phyloP scores from a whole-genome alignment of 306 rosid species.

The Vigna mungo region DNA sequence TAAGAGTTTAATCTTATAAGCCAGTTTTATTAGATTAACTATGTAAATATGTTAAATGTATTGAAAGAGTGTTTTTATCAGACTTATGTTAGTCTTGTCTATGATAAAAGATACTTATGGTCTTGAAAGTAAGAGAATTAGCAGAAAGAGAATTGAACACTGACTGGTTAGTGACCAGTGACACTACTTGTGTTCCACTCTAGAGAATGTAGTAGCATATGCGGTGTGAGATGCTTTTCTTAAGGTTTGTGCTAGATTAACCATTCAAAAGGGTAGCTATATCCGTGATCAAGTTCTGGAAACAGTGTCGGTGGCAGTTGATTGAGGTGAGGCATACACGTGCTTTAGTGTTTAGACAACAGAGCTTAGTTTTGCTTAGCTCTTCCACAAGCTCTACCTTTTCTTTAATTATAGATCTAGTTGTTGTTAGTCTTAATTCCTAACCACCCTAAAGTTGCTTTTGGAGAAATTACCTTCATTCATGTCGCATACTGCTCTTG shows the following conservation, averaged over 20 bases:
- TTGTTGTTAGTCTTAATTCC: constrained; percentile 27
- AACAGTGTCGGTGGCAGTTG: constrained; percentile 45
- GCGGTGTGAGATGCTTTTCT: constrained; percentile 50
- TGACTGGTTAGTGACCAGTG: background rate
- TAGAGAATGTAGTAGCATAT: constrained; percentile 40
- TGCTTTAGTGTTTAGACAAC: constrained; percentile 39
- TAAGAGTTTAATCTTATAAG: too few species aligned
- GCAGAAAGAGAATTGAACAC: constrained; percentile 49
- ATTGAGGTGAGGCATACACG: constrained; percentile 26
- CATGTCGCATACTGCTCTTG: constrained; percentile 27
- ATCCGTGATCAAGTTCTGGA: constrained; percentile 47
- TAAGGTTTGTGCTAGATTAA: constrained; percentile 49
- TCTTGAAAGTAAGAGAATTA: constrained; percentile 29
- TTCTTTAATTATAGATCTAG: constrained; percentile 38
- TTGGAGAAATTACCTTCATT: constrained; percentile 36
- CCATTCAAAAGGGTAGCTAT: constrained; percentile 46
- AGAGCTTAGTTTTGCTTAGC: constrained; percentile 38
- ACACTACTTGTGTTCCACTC: constrained; percentile 48
- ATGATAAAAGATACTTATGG: background rate
- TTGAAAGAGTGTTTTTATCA: background rate
- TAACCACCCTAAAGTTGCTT: constrained; percentile 41
- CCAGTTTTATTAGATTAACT: too few species aligned
- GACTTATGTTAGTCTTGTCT: background rate
- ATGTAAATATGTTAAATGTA: background rate
- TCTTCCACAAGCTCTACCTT: constrained; percentile 41